Conservation (phyloP, 306 rosid genomes). For the Cucurbita argyrosperma region DNA sequence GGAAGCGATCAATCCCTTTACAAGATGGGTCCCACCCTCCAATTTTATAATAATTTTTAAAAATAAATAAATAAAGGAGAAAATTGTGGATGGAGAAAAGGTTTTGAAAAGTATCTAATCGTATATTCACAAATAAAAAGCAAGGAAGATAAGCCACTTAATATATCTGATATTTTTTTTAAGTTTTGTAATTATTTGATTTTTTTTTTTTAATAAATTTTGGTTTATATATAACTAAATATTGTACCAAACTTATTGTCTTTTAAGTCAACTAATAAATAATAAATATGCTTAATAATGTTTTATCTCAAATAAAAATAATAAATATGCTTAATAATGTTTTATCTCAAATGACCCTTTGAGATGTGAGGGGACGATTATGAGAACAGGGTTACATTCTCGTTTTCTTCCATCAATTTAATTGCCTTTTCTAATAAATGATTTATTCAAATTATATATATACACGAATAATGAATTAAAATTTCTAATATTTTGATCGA, state of each 20-base stretch:
- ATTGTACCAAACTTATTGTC: too few species aligned
- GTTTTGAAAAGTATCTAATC: neutral
- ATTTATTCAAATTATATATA: too few species aligned
- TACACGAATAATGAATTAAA: too few species aligned
- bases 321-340: too few species aligned
- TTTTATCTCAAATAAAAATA: neutral
- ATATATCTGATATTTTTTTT: neutral
- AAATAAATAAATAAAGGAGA: neutral
- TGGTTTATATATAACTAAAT: neutral
- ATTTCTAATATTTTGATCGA: too few species aligned
- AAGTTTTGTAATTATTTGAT: too few species aligned
- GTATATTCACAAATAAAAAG: neutral
- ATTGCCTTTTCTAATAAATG: neutral
- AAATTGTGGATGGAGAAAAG: neutral
- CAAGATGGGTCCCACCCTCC: neutral
- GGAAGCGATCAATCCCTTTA: neutral
- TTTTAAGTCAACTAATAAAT: too few species aligned
- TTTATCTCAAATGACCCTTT: neutral
- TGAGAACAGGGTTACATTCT: neutral
- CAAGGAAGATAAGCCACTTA: neutral
- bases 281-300: too few species aligned
- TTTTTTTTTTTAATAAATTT: too few species aligned
- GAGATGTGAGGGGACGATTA: neutral
- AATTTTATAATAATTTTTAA: neutral
- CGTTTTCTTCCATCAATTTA: too few species aligned